phyloP scores from a whole-genome alignment of 2,329 filamentous ascomycete species.

The Epichloe gansuensis region DNA sequence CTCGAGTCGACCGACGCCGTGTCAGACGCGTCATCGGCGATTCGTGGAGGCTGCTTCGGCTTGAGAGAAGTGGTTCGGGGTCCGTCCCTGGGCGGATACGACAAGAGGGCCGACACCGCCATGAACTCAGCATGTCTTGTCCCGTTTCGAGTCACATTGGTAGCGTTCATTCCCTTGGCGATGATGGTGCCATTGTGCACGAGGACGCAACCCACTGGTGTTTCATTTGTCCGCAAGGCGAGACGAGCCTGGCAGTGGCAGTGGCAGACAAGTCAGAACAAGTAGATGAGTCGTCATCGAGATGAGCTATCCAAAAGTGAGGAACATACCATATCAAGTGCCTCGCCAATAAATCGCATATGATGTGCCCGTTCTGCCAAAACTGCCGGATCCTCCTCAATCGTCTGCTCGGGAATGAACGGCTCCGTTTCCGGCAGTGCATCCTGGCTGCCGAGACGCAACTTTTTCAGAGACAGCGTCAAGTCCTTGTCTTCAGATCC shows the following conservation, averaged over 20 bases:
- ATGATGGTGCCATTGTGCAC: constrained; percentile 71
- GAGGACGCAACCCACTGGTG: constrained; percentile 91
- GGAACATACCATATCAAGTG: constrained; percentile 64
- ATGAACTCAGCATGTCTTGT: constrained; percentile 94
- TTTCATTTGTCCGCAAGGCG: constrained; percentile 78
- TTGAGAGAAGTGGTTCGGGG: constrained; percentile 21
- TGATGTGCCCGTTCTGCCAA: constrained; percentile 23
- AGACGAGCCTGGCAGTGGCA: constrained; percentile 54
- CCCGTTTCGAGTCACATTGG: constrained; percentile 80
- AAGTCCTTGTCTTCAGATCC: not conserved
- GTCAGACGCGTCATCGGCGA: constrained; percentile 12
- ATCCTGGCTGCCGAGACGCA: constrained; percentile 10
- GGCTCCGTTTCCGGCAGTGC: not conserved
- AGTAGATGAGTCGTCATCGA: too few relatives aligned
- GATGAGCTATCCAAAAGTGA: not conserved
- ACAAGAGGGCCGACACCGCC: constrained; percentile 53
- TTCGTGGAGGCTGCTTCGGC: constrained; percentile 18
- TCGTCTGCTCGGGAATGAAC: not conserved
- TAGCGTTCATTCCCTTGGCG: constrained; percentile 90
- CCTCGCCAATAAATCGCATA: constrained; percentile 65
- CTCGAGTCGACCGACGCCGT: constrained; percentile 12
- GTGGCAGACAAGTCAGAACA: not conserved
- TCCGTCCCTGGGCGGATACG: constrained; percentile 23
- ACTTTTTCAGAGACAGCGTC: constrained; percentile 9
- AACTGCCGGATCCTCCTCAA: constrained; percentile 15